Conservation (phyloP, 306 rosid species). For the Glycyrrhiza uralensis region DNA sequence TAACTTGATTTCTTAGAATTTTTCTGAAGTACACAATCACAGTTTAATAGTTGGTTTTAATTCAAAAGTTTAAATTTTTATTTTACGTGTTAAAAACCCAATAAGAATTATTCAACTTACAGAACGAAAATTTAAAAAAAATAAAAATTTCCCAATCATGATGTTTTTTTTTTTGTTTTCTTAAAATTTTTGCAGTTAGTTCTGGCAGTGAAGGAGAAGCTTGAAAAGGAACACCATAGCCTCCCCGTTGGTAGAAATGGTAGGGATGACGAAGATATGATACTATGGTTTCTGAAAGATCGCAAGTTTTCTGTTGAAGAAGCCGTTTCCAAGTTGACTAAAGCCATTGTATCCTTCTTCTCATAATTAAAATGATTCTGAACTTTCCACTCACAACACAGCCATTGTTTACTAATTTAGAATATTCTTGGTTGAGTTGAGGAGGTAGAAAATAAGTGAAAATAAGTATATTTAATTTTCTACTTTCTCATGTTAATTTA, state of each 20-base stretch:
- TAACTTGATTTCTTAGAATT: no score
- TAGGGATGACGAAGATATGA: conserved; percentile 97
- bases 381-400: neutral
- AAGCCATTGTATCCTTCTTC: conserved; percentile 78
- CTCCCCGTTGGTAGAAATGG: conserved; percentile 89
- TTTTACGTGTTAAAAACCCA: neutral
- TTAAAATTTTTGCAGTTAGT: conserved; percentile 58
- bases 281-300: conserved; percentile 90
- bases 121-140: neutral
- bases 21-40: neutral
- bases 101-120: neutral
- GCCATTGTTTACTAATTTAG: neutral
- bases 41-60: neutral
- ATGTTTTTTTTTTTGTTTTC: neutral
- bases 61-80: neutral
- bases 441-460: neutral
- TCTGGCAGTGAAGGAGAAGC: conserved; percentile 77
- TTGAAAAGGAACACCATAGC: conserved; percentile 48
- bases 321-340: conserved; percentile 61
- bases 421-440: neutral
- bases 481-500: neutral
- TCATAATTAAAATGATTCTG: neutral
- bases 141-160: no score
- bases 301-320: conserved; percentile 68
- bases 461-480: neutral